Evolutionary conservation across 108 stramenopile genomes (phyloP).

Genomic region (Fragilaria crotonensis): DNA sequence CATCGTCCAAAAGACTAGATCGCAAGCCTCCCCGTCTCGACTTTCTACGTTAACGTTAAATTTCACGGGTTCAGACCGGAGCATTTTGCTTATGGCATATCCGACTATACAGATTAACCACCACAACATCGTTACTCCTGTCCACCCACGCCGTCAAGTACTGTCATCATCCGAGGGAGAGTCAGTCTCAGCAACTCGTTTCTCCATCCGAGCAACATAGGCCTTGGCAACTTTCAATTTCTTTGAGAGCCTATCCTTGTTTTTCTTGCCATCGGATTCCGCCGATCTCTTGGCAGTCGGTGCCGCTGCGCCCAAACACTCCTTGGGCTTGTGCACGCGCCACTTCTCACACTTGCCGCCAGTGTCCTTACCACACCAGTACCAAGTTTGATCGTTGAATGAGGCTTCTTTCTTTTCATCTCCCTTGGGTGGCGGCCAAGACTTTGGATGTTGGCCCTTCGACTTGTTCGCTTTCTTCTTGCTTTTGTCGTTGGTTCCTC

Average conservation of each 20-base stretch:
- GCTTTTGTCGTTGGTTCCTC: not conserved
- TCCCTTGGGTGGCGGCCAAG: not conserved
- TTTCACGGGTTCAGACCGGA: no score
- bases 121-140: no score
- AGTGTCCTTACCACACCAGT: slow-evolving; percentile 2
- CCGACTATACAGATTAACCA: no score
- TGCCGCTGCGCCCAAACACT: not conserved
- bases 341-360: slow-evolving; percentile 4
- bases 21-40: no score
- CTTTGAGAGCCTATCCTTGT: not conserved
- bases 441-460: not conserved
- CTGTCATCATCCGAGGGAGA: no score
- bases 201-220: not conserved
- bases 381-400: not conserved
- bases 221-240: not conserved
- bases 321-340: not conserved
- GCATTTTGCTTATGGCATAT: no score
- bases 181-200: not conserved
- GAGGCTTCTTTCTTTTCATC: not conserved
- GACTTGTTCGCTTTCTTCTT: not conserved
- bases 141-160: no score
- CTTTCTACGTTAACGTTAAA: no score
- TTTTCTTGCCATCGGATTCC: not conserved
- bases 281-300: not conserved
- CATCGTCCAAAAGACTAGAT: no score